Evolutionary conservation across 1,284 basidiomycete species (phyloP), one percentile per base, ranked within the genome.

Genomic region (Bondarzewia mesenterica): DNA sequence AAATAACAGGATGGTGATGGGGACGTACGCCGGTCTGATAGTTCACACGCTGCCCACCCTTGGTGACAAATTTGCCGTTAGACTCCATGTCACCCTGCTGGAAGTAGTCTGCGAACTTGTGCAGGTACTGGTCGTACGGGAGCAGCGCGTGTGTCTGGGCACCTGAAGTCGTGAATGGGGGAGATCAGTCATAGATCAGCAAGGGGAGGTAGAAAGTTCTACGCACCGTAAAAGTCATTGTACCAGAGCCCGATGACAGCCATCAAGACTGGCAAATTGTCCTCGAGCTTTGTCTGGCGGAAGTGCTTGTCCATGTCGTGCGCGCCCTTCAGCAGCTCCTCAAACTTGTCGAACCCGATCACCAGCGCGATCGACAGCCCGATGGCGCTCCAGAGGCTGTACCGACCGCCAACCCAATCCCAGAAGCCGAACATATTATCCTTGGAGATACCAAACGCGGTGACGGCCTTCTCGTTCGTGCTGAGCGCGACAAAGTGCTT

Each of bases 11-110:
- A 22, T 25, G 36, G 25, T 22, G 16, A 16, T 22, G 25, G 6
- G n/a, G 15, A 75, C 85, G 46, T 69, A 91, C 88, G 39, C 95
- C 96, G 46, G 95, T 99, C 73, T 99, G 85, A 72, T 98, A 99
- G 71, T 90, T 70, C 18, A 99, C 95, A 46, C 89, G 85, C 54
- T 91, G 76, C 18, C 94, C 95, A 57, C 82, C 77, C 74, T 98
- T 99, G 60, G 94, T 97, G 56, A 97, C 78, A 52, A 82, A 90
- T 75, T 99, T 99, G 53, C 95, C 95, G 69, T 99, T 98, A 20
- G 93, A 96, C 72, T 99, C 95, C 95, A 99, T 99, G 70, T 99
- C 95, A 42, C 94, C 94, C 74, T 99, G 95, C 70, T 99, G 95
- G 89, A 99, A 99, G 77, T 99, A 99, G 71, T 98, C 95, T 49